These are phyloP conservation scores for Chlamydomonas schloesseri DNA, from an alignment of 139 green algal genomes.

Conservation along the genomic window DNA sequence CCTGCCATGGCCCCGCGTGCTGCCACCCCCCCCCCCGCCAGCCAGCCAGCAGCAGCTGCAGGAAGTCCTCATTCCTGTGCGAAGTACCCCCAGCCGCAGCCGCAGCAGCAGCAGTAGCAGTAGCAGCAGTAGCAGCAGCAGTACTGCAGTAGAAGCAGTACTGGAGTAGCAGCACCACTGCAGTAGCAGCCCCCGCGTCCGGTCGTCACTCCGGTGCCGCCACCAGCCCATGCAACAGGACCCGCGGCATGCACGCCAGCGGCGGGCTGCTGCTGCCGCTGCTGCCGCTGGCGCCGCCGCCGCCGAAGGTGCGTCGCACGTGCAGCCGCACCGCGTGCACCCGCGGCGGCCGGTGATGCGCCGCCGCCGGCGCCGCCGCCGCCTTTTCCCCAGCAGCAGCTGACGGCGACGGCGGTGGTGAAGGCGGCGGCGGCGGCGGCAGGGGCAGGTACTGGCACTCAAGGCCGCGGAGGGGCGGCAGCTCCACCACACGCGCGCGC, in stretches of 20 bases:
- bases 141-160: too few relatives aligned
- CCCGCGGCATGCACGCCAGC: neutral
- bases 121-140: too few relatives aligned
- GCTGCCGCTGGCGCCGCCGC: too few relatives aligned
- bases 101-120: too few relatives aligned
- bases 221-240: slow-evolving; percentile 28
- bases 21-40: too few relatives aligned
- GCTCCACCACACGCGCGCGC: neutral
- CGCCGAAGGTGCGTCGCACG: neutral
- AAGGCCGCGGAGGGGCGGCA: slow-evolving; percentile 9
- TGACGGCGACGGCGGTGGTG: neutral
- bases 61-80: too few relatives aligned
- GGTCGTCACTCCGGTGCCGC: neutral
- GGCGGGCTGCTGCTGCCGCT: too few relatives aligned
- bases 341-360: neutral
- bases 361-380: neutral
- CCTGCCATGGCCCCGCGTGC: too few relatives aligned
- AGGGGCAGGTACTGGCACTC: slow-evolving; percentile 19
- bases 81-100: too few relatives aligned
- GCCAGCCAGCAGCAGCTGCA: too few relatives aligned
- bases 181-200: too few relatives aligned
- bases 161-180: too few relatives aligned
- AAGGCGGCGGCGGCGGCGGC: neutral
- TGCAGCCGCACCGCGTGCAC: slow-evolving; percentile 19
- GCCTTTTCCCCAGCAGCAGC: neutral